Base-by-base conservation (phyloP, 2,329 filamentous ascomycete genomes). In the Colletotrichum ledebouriae region DNA sequence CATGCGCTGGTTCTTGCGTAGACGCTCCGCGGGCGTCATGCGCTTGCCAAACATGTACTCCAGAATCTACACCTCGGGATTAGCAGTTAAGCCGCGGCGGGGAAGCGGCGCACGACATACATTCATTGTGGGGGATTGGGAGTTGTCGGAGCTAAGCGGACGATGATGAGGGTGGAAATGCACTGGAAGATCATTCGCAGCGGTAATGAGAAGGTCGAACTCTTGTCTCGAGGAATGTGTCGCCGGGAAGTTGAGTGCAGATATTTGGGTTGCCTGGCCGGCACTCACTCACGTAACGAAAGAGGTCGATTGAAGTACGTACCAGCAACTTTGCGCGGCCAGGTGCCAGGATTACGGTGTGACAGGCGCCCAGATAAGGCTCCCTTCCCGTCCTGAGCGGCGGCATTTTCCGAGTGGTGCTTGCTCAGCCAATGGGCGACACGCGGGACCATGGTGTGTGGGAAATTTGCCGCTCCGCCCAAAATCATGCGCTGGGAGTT, bases 11-110 rank as follows among this genome's bases (percentile, higher is more conserved):
- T 99, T 97, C 86, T 95, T 95, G 80, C 93, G 90, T 79, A 95
- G 85, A 79, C 93, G 91, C 86, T 96, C 92, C 25, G 94, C 94
- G 4, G 96, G 95, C 85, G 96, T 99, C 89, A 98, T 97, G 81
- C 96, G 96, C 88, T 98, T 98, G 73, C 96, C 96, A 78, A 99
- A 99, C 44, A 95, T 95, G 94, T 96, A 99, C 88, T 99, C 96
- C 71, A 99, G 88, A 78, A 98, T 93, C 93, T 98, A 75, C n/a
- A 33, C 15, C 52, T 47, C 61, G n/a, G 50, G 56, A 69, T 72
- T 71, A 72, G 69, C 71, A 55, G 33, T 17, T 56, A 25, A 17
- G 12, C 15, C n/a, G 65, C n/a, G 63, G 62, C 52, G 58, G 66
- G 47, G 65, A 61, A 46, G 55, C 56, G 57, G 50, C 44, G 50